Evolutionary conservation across 2,329 filamentous ascomycete species (phyloP).

Genomic region (Trichoderma afroharzianum): DNA sequence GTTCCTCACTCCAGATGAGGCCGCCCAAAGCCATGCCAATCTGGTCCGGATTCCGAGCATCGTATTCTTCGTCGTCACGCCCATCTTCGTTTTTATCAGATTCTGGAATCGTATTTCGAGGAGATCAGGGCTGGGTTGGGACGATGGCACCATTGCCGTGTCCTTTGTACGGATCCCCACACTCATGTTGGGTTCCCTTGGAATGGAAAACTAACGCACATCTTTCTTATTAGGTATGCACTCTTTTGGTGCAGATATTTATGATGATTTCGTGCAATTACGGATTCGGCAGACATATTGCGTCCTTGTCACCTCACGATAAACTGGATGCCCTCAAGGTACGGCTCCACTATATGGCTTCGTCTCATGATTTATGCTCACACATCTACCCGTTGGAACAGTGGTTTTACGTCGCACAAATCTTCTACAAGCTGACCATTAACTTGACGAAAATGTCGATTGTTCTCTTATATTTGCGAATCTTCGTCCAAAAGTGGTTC

Average conservation of each 20-base stretch:
- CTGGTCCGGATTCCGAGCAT: conserved; percentile 39
- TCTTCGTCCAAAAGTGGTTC: conserved; percentile 48
- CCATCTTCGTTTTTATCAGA: conserved; percentile 38
- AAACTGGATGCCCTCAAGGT: conserved; percentile 38
- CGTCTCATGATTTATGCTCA: not conserved
- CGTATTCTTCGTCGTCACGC: conserved; percentile 42
- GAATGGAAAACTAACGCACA: not conserved
- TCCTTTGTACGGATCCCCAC: conserved; percentile 35
- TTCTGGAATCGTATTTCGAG: conserved; percentile 39
- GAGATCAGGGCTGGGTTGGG: conserved; percentile 36
- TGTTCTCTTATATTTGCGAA: conserved; percentile 50
- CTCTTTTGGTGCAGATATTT: conserved; percentile 34
- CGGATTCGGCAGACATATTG: conserved; percentile 42
- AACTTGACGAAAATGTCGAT: conserved; percentile 53
- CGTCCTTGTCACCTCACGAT: conserved; percentile 32
- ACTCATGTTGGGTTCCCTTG: not conserved
- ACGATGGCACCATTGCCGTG: conserved; percentile 41
- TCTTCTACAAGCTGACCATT: conserved; percentile 53
- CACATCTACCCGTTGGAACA: conserved; percentile 22
- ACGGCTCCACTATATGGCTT: not conserved
- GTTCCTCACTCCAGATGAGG: conserved; percentile 2
- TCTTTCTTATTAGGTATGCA: conserved; percentile 30
- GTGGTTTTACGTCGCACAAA: conserved; percentile 50
- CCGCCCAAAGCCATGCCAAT: conserved; percentile 36
- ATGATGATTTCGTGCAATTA: conserved; percentile 40